Conservation (phyloP, 257 asterid genomes). For the Eucommia ulmoides region DNA sequence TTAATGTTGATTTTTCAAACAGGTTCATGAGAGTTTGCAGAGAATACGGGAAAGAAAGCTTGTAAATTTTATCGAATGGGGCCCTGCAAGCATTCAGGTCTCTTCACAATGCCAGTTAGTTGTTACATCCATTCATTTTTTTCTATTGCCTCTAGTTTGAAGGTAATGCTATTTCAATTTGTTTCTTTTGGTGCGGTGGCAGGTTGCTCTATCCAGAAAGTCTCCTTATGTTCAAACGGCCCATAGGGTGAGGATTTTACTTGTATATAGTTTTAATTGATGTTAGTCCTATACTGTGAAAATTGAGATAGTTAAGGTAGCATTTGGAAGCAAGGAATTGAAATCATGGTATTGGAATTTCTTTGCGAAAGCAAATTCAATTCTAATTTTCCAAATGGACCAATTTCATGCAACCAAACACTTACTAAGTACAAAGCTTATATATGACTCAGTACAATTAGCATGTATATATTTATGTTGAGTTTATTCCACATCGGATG, state of each 20-base stretch:
- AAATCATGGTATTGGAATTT: too few relatives aligned
- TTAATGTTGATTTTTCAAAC: constrained; percentile 17
- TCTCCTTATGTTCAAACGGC: constrained; percentile 98
- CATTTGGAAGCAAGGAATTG: too few relatives aligned
- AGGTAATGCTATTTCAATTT: constrained; percentile 8
- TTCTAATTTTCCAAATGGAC: too few relatives aligned
- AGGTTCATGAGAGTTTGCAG: constrained; percentile 98
- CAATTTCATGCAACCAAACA: too few relatives aligned
- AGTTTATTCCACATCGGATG: too few relatives aligned
- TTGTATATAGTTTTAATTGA: constrained; percentile 3
- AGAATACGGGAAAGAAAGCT: constrained; percentile 98
- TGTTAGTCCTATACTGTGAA: too few relatives aligned
- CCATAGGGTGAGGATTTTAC: constrained; percentile 67
- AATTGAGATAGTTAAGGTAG: too few relatives aligned
- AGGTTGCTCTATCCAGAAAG: constrained; percentile 99
- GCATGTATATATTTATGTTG: too few relatives aligned
- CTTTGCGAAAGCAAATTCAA: too few relatives aligned
- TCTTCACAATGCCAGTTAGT: constrained; percentile 7
- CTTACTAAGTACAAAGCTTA: too few relatives aligned
- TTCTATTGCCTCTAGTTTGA: constrained; percentile 1
- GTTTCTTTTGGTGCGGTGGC: constrained; percentile 8
- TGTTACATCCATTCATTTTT: constrained; percentile 5
- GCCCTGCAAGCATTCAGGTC: constrained; percentile 99
- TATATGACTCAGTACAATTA: too few relatives aligned
- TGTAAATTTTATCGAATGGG: constrained; percentile 98